phyloP scores from a whole-genome alignment of 768 basidiomycete species.

The Clitopilus passeckerianus region DNA sequence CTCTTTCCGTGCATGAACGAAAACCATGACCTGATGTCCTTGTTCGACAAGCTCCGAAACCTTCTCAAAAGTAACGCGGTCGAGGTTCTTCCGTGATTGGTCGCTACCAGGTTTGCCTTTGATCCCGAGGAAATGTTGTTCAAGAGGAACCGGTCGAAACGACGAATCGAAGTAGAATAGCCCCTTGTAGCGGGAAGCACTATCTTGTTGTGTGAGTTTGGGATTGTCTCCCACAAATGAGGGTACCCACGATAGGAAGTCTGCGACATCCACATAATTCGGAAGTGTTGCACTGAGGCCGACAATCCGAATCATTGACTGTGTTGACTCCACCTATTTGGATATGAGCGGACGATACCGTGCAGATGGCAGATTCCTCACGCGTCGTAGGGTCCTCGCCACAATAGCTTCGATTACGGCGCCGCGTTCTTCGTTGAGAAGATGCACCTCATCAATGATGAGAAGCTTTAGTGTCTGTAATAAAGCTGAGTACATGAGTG shows the following conservation, averaged over 20 bases:
- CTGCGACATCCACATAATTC: slow-evolving; percentile 94
- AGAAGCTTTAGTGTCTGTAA: slow-evolving; percentile 82
- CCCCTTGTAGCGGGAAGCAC: slow-evolving; percentile 81
- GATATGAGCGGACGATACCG: background rate
- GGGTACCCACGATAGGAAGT: slow-evolving; percentile 73
- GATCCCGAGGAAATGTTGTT: slow-evolving; percentile 95
- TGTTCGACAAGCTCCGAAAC: slow-evolving; percentile 82
- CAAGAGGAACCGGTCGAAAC: slow-evolving; percentile 92
- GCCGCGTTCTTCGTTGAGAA: slow-evolving; percentile 96
- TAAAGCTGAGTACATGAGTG: background rate
- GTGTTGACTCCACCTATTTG: slow-evolving; percentile 86
- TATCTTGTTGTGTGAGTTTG: slow-evolving; percentile 21
- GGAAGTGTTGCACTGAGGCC: slow-evolving; percentile 95
- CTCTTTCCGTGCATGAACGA: slow-evolving; percentile 97
- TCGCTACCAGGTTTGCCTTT: slow-evolving; percentile 80
- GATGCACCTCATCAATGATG: slow-evolving; percentile 96
- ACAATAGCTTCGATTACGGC: slow-evolving; percentile 99
- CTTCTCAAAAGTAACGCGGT: slow-evolving; percentile 85
- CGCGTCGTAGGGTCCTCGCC: slow-evolving; percentile 89
- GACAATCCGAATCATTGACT: slow-evolving; percentile 93
- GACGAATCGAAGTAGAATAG: slow-evolving; percentile 98
- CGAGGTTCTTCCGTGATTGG: slow-evolving; percentile 78
- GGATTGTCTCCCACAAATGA: background rate
- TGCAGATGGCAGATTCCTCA: slow-evolving; percentile 13
- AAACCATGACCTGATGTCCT: slow-evolving; percentile 99